Conservation (phyloP, 495 filamentous ascomycete species). For the Xylaria sp. region DNA sequence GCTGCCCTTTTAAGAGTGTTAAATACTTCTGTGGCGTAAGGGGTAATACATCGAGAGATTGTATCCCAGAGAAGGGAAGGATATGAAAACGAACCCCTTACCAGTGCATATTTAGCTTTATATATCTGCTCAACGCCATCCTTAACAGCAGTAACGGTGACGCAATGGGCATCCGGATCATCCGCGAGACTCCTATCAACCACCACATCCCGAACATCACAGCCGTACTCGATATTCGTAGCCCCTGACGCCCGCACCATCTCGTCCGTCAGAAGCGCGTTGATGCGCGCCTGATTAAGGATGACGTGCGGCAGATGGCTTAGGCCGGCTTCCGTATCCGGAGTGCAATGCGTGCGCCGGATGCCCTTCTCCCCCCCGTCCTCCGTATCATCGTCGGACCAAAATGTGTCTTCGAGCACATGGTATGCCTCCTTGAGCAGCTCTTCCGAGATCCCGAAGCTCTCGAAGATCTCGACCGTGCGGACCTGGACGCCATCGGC, state of each 20-base stretch:
- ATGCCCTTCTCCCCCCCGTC: slow-evolving; percentile 48
- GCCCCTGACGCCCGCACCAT: slow-evolving; percentile 52
- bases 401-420: slow-evolving; percentile 71
- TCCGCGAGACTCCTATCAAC: slow-evolving; percentile 54
- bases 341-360: slow-evolving; percentile 58
- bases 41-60: not conserved
- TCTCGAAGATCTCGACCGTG: slow-evolving; percentile 82
- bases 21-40: not conserved
- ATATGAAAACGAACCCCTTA: slow-evolving; percentile 43
- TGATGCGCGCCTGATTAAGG: slow-evolving; percentile 77
- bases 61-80: not conserved
- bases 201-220: slow-evolving; percentile 59
- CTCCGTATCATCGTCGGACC: slow-evolving; percentile 43
- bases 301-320: slow-evolving; percentile 77
- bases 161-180: slow-evolving; percentile 57
- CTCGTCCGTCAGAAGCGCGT: slow-evolving; percentile 64
- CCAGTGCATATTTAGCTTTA: slow-evolving; percentile 72
- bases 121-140: slow-evolving; percentile 60
- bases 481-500: slow-evolving; percentile 84
- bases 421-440: slow-evolving; percentile 76
- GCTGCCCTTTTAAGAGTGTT: slow-evolving; percentile 59
- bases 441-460: slow-evolving; percentile 73
- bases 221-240: slow-evolving; percentile 67
- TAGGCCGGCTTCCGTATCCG: slow-evolving; percentile 68
- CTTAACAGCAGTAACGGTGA: slow-evolving; percentile 60